Conservation (phyloP, 805 yeast genomes). For the Scheffersomyces ergatensis region DNA sequence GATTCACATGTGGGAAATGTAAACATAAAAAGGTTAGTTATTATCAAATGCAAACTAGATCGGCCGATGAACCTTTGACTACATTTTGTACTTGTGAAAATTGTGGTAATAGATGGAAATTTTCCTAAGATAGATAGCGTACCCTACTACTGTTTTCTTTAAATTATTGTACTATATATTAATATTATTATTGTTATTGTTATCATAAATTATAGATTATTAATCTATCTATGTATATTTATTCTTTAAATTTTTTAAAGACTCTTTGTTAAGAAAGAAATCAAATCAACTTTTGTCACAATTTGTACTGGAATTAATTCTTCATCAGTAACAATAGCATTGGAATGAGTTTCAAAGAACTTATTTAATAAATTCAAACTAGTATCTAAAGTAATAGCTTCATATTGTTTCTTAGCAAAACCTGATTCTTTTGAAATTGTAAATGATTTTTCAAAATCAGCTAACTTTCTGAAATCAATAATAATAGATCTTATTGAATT, state of each 20-base stretch:
- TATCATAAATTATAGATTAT: neutral
- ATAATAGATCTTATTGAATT: slow-evolving; percentile 58
- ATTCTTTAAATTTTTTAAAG: too few species aligned
- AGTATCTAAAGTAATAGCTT: slow-evolving; percentile 63
- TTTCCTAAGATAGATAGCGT: slow-evolving; percentile 49
- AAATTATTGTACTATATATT: neutral
- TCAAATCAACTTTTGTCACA: slow-evolving; percentile 83
- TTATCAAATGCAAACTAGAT: slow-evolving; percentile 96
- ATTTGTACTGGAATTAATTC: slow-evolving; percentile 74
- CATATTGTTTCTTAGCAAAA: slow-evolving; percentile 63
- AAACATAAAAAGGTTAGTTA: slow-evolving; percentile 95
- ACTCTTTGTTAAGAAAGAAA: slow-evolving; percentile 49
- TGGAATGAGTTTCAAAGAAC: slow-evolving; percentile 81
- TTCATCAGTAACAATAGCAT: slow-evolving; percentile 75
- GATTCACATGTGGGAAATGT: slow-evolving; percentile 97
- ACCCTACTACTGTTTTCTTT: neutral
- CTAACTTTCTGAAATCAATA: slow-evolving; percentile 72
- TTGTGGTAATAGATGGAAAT: slow-evolving; percentile 98
- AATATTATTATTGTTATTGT: neutral
- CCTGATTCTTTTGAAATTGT: slow-evolving; percentile 55
- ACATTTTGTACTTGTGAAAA: slow-evolving; percentile 97
- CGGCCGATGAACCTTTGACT: slow-evolving; percentile 98
- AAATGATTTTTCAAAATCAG: slow-evolving; percentile 63
- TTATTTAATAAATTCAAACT: slow-evolving; percentile 65
- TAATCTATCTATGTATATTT: slow-evolving; percentile 3